Base-by-base conservation (phyloP, 176 grass and related monocot species). In the Triticum urartu region DNA sequence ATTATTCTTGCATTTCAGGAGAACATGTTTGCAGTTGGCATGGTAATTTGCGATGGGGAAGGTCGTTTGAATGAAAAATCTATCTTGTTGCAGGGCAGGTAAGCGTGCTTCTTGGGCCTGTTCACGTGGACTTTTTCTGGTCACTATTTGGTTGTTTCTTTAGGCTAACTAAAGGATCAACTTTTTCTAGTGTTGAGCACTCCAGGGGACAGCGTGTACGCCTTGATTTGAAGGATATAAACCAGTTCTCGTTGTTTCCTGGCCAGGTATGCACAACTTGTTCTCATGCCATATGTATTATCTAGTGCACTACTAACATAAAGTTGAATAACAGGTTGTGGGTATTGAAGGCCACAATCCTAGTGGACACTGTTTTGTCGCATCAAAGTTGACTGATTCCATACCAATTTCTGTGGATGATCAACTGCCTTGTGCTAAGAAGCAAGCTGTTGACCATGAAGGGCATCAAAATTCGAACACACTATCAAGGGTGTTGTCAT, bases 31-130 rank as follows among this genome's bases (percentile, higher is more conserved):
- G 70, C 94, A 60, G 97, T 98, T 62, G 97, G 97, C 78, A 91
- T 94, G 84, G 84, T 98, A 84, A 83, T 89, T 83, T 98, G 97
- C 78, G 97, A 98, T 48, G 97, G 86, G 52, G 97, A 98, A 91
- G 97, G 97, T 71, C 94, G 69, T 87, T 70, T 98, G 83, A 98
- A 98, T 89, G 97, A 98, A 67, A 95, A 98, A 91, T 98, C 94
- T 71, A 82, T 98, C 79, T 95, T 98, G 83, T 84, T 98, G 81
- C 90, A 95, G 66, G 92, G 93, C 88, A 98, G 96, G 94, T 92
- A 80, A 81, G 60, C 75, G 38, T 22, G 79, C 58, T 69, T 90
- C 28, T 87, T 75, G 34, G 76, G 22, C 38, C 35, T n/a, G 33
- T 72, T 84, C 69, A 66, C 67, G 12, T 75, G 60, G 6, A 50